Evolutionary conservation across 2,329 filamentous ascomycete species (phyloP), one percentile per base, ranked within the genome.

Genomic region (Aspergillus hiratsukae): DNA sequence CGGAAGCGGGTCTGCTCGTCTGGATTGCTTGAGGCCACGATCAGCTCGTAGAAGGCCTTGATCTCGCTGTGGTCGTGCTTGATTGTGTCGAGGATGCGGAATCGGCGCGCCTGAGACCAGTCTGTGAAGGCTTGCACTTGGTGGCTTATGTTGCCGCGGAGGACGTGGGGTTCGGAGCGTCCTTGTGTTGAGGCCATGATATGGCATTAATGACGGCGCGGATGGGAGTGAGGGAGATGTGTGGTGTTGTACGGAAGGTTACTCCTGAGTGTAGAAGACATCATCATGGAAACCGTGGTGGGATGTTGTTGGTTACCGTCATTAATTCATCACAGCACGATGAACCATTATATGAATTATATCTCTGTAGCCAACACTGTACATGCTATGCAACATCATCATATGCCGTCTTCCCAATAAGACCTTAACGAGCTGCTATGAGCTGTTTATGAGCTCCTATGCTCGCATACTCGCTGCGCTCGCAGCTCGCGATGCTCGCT

Each of bases 1-100:
- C 79, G 75, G 61, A 71, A 82, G 19, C 76, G 74, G 21, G 70
- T 72, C 58, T 78, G 73, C 46, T 77, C 70, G 43, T 81, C 79
- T 11, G 66, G 62, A 54, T 80, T 72, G 7, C 61, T 65, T 6
- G 75, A 69, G 23, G 70, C 70, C 51, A 78, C 58, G 50, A 81
- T 72, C 23, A 75, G 72, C 10, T 76, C 67, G 60, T 78, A 78
- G 63, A 76, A 75, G 9, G 71, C 57, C 53, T 75, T 68, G 27
- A 80, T 63, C 55, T 76, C 69, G 23, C 67, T 68, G 56, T 80
- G 77, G 57, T 80, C 77, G 29, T 70, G 63, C 53, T 70, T 72
- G 58, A 80, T 73, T 9, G 68, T 64, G 7, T 76, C 72, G 17
- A 73, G 70, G 55, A 73, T 66, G 8, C 66, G 64, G 17, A 50